These are phyloP conservation scores for Trichoderma virens DNA, from an alignment of 495 filamentous ascomycete species.

Conservation along the genomic window DNA sequence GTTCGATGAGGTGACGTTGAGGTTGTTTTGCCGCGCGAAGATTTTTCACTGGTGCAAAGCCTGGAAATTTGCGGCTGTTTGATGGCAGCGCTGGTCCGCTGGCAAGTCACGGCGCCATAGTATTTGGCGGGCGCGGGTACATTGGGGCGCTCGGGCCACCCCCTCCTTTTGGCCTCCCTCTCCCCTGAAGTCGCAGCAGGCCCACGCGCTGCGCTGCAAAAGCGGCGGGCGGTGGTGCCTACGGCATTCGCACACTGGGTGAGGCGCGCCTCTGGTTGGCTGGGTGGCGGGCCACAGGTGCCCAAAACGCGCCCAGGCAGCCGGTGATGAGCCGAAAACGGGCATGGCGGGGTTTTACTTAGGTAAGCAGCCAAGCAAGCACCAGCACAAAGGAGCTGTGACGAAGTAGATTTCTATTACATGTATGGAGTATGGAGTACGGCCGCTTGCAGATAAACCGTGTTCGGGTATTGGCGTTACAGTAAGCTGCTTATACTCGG, in stretches of 20 bases:
- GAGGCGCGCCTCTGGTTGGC: conserved; percentile 7
- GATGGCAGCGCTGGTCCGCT: conserved; percentile 14
- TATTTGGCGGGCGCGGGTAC: conserved; percentile 11
- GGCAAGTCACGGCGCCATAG: conserved; percentile 12
- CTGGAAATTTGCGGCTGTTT: conserved; percentile 10
- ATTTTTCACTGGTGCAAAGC: conserved; percentile 27
- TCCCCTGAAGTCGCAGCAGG: conserved; percentile 11
- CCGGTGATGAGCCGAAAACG: neutral
- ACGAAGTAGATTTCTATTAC: too few species aligned
- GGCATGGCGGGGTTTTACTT: neutral
- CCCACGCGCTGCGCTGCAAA: conserved; percentile 9
- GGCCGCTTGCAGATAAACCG: too few species aligned
- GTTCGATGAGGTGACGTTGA: conserved; percentile 62
- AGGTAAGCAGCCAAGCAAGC: neutral
- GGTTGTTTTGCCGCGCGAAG: conserved; percentile 34
- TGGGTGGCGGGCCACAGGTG: neutral
- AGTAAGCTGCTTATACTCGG: too few species aligned
- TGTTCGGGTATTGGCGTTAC: too few species aligned
- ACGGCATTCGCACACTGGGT: too few species aligned
- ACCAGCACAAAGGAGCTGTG: too few species aligned
- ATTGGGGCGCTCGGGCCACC: neutral
- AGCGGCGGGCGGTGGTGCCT: too few species aligned
- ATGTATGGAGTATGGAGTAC: too few species aligned
- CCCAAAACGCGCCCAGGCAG: neutral
- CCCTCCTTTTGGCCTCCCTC: conserved; percentile 12